Base-by-base conservation (phyloP, 1,284 basidiomycete genomes). In the Trichosporon coremiiforme region DNA sequence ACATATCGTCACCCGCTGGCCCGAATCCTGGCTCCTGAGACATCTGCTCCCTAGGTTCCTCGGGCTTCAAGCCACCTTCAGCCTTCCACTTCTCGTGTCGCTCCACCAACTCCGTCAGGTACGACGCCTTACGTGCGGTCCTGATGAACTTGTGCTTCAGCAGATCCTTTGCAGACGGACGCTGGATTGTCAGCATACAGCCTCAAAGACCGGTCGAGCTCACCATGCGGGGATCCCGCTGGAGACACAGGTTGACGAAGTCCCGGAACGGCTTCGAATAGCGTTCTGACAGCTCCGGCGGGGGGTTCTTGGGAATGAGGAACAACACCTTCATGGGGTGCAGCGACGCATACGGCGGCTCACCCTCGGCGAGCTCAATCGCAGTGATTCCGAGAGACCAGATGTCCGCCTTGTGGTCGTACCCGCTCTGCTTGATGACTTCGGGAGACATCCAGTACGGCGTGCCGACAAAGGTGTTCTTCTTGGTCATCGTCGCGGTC, bases 291-390 rank as follows among this genome's bases (percentile, higher is more conserved):
- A 99, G 86, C 47, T 89, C 88, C 4, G 96, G 97, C 1, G 96
- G 97, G 2, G 92, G 89, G 79, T 98, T 98, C 86, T 98, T 98
- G 22, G 96, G 97, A 69, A 99, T 99, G 70, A 99, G 87, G 86
- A 99, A 99, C 38, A 99, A 87, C 20, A 98, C 95, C 88, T 98
- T 98, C 96, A 99, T 99, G 4, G 96, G 96, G 85, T 99, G 97
- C 62, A 98, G 85, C 76, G 98, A 95, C 1, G 96, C 95, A 79
- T 98, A 98, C 2, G 96, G 96, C 22, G 96, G 96, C 79, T 98
- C 95, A 53, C 96, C 96, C 84, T 92, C 95, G 0, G 96, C 96
- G 75, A 99, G 86, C 83, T 99, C 96, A 76, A 99, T 98, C 12
- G 95, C 94, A 4, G 96, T 98, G 80, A 99, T 99, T 5, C 83